Base-by-base conservation (phyloP, 73 alveolate species). In the Tetrahymena borealis region DNA sequence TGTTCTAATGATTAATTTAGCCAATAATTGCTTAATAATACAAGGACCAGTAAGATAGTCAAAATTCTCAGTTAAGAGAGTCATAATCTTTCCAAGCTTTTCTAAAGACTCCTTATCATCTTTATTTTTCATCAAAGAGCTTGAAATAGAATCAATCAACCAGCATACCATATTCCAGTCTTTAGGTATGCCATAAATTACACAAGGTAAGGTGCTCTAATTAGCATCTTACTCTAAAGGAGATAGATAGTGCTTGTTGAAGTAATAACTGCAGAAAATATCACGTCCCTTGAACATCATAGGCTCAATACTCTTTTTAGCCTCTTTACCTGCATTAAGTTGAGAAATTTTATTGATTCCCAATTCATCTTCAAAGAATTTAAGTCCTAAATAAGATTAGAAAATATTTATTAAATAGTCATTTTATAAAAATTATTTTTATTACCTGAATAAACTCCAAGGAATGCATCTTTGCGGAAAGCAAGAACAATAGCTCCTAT, bases 341-440 rank as follows among this genome's bases (percentile, higher is more conserved):
- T 97, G 96, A 32, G 90, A 92, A 39, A 97, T 91, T 20, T 97
- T 90, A 77, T 96, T 94, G 41, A 95, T 95, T 40, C 98, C 98
- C 91, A 94, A 78, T 37, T 94, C 91, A 91, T 98, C 99, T 8
- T 98, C 93, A 85, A 91, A 98, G 96, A 98, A 98, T 41, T 97
- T 94, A 38, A 97, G 40, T 11, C 95, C 85, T 60, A 39, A 39
- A 92, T 96, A n/a, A n/a, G 10, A 3, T 0, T 60, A 60, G 28
- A 20, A 60, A 60, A 24, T n/a, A 18, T 2, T 18, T 24, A 9
- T 20, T 24, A 3, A 42, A 60, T 7, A 15, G 37, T 6, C n/a
- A 60, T 24, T 41, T 18, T 7, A 4, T 7, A 41, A 40, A 3
- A 11, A 24, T 9, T 24, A 60, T 24, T 60, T 20, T n/a, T n/a